These are phyloP conservation scores for Globisporangium rhizosaccharum DNA, from an alignment of 352 stramenopile genomes.

Conservation along the genomic window DNA sequence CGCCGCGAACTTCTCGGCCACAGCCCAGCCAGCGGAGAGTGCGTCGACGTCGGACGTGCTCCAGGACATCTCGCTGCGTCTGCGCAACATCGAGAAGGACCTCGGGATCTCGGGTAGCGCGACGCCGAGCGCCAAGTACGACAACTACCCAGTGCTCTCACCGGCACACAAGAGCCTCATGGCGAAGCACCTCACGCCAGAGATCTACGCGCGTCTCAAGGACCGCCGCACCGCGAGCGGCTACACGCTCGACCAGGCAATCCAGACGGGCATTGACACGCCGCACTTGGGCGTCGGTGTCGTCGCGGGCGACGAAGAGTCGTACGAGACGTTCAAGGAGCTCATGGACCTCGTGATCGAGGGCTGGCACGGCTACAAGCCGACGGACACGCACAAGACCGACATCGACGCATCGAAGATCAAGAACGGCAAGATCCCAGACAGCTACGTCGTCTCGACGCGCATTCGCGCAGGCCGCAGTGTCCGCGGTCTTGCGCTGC, in stretches of 20 bases:
- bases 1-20: constrained; percentile 33
- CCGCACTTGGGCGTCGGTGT: constrained; percentile 76
- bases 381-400: constrained; percentile 69
- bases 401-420: constrained; percentile 83
- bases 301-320: constrained; percentile 85
- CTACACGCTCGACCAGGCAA: constrained; percentile 83
- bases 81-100: constrained; percentile 61
- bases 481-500: constrained; percentile 85
- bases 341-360: constrained; percentile 85
- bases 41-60: constrained; percentile 53
- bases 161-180: constrained; percentile 83
- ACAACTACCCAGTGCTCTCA: constrained; percentile 77
- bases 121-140: constrained; percentile 25
- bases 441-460: constrained; percentile 88
- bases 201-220: constrained; percentile 83
- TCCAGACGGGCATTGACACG: constrained; percentile 83
- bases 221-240: constrained; percentile 51
- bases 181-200: constrained; percentile 76
- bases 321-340: constrained; percentile 76
- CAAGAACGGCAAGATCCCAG: constrained; percentile 56
- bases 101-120: constrained; percentile 32
- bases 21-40: constrained; percentile 35
- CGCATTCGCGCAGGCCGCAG: constrained; percentile 89
- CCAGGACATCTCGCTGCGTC: constrained; percentile 56
- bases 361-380: constrained; percentile 82